phyloP scores from a whole-genome alignment of 768 basidiomycete species.

The Termitomyces eurrhizus region DNA sequence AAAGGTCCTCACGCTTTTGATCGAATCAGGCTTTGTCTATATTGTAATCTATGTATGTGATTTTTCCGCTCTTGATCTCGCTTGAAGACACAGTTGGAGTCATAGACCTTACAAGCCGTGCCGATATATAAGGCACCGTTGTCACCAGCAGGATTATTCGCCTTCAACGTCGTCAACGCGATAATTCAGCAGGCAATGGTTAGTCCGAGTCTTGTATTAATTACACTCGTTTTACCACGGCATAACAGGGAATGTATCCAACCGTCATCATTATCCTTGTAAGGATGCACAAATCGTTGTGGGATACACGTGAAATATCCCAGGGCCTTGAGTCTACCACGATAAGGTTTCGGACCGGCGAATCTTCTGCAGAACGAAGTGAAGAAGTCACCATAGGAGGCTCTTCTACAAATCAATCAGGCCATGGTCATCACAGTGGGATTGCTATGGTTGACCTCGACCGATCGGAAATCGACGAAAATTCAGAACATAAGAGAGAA shows the following conservation, averaged over 20 bases:
- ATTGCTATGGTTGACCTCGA: constrained; percentile 8
- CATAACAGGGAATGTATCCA: constrained; percentile 25
- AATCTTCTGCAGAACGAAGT: not conserved
- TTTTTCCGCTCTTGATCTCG: not conserved
- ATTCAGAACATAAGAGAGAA: not conserved
- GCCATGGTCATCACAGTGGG: not conserved
- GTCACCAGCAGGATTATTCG: constrained; percentile 18
- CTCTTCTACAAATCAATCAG: not conserved
- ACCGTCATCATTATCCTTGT: constrained; percentile 27
- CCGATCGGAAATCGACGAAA: not conserved
- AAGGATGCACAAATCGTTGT: constrained; percentile 24
- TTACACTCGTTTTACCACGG: not conserved
- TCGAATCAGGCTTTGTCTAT: constrained; percentile 26
- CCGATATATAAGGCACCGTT: constrained; percentile 25
- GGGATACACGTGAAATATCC: constrained; percentile 21
- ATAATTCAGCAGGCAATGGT: constrained; percentile 22
- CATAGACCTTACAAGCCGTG: constrained; percentile 25
- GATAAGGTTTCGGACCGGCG: not conserved
- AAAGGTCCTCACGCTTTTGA: constrained; percentile 23
- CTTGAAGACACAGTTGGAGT: not conserved
- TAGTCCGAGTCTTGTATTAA: not conserved
- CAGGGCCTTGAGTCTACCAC: constrained; percentile 2
- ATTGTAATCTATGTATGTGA: constrained; percentile 23
- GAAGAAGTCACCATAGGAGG: not conserved
- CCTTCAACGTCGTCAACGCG: constrained; percentile 25